A percentile compares a stretch with the other conserved stretches of the same genome.
Evolutionary conservation across 2,329 filamentous ascomycete species (phyloP).

Genomic region (Fusarium sp.): DNA sequence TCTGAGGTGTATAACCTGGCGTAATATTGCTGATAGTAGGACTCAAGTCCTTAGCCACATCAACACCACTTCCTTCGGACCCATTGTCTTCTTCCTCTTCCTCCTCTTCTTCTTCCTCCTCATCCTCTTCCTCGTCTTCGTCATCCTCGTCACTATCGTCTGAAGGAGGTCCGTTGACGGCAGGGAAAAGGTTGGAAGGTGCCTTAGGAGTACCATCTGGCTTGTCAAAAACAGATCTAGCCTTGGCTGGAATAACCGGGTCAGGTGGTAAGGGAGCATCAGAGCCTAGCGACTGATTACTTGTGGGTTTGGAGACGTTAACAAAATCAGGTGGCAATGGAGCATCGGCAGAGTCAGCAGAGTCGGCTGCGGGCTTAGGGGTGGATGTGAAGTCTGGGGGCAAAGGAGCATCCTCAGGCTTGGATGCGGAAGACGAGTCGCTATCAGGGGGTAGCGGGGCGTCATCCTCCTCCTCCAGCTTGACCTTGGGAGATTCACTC

Average conservation of each 20-base stretch:
- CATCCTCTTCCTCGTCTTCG: conserved; percentile 58
- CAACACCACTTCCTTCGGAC: conserved; percentile 72
- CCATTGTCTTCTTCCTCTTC: conserved; percentile 63
- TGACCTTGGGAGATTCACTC: conserved; percentile 54
- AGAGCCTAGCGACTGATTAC: conserved; percentile 8
- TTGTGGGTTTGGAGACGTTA: conserved; percentile 36
- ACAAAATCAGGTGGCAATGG: conserved; percentile 54
- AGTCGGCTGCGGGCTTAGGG: conserved; percentile 36
- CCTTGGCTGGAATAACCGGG: conserved; percentile 24
- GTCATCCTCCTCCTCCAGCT: conserved; percentile 53
- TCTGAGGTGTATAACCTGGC: conserved; percentile 68
- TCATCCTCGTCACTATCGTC: conserved; percentile 60
- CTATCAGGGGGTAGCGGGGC: conserved; percentile 66
- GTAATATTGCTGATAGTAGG: conserved; percentile 62
- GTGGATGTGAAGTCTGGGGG: conserved; percentile 57
- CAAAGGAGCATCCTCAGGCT: conserved; percentile 56
- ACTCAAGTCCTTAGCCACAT: conserved; percentile 74
- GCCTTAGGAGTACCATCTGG: conserved; percentile 55
- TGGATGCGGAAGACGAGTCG: conserved; percentile 64
- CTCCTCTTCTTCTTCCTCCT: conserved; percentile 56
- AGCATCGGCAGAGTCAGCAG: conserved; percentile 43
- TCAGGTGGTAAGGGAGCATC: conserved; percentile 38
- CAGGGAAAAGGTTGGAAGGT: conserved; percentile 51
- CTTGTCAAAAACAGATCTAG: conserved; percentile 41
- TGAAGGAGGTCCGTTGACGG: conserved; percentile 54